A percentile compares a stretch with the other conserved stretches of the same genome.
Evolutionary conservation across 805 yeast species (phyloP).

Genomic region (Barnettozyma populi): DNA sequence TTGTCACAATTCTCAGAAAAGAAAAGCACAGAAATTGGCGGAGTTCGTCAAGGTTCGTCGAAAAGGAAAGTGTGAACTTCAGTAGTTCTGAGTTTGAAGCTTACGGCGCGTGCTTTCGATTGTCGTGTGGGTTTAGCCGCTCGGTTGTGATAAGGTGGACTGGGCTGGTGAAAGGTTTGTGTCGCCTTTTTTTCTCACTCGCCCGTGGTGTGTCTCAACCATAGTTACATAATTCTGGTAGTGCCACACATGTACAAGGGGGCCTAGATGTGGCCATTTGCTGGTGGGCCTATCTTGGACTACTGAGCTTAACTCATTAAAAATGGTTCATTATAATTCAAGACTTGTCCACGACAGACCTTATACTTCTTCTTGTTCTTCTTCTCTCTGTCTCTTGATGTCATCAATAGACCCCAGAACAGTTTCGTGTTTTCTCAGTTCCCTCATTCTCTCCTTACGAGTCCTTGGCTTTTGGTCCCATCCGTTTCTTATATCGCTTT

Average conservation of each 20-base stretch:
- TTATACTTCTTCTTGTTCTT: conserved; percentile 13
- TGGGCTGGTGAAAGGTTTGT: background rate
- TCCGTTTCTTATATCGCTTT: conserved; percentile 36
- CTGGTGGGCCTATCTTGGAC: too few species aligned
- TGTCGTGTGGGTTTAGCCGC: background rate
- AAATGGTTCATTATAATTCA: background rate
- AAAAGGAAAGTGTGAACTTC: background rate
- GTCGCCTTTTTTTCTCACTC: background rate
- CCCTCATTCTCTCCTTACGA: conserved; percentile 36
- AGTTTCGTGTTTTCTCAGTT: conserved; percentile 58
- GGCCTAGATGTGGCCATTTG: background rate
- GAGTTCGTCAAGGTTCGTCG: background rate
- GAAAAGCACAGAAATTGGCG: background rate
- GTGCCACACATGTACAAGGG: background rate
- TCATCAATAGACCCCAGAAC: conserved; percentile 58
- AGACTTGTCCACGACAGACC: background rate
- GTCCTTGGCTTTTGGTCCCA: conserved; percentile 44
- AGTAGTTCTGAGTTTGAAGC: background rate
- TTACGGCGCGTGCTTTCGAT: background rate
- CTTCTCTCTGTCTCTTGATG: conserved; percentile 30
- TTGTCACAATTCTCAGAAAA: background rate
- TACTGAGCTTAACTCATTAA: background rate
- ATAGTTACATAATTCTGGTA: background rate
- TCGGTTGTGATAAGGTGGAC: background rate
- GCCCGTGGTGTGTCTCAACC: background rate